Base-by-base conservation (phyloP, 2,329 filamentous ascomycete species). In the Clonostachys sp. region DNA sequence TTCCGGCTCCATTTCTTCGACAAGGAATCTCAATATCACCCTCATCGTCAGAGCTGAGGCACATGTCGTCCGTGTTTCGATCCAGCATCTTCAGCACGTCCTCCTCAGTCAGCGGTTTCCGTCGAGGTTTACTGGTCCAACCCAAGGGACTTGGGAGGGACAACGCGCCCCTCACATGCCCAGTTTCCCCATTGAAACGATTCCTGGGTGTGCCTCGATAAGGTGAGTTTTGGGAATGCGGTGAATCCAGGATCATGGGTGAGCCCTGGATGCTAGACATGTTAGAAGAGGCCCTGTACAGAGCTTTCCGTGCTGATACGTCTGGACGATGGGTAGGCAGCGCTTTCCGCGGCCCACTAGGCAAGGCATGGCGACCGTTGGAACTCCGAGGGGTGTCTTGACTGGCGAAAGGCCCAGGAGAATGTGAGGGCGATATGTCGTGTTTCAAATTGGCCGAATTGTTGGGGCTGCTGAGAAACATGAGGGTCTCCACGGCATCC, bases 391-490 rank as follows among this genome's bases (percentile, higher is more conserved):
- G 45, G 7, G 48, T 17, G 57, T 56, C 3, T 24, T 43, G 45
- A 7, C 35, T 43, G 12, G 12, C 36, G 14, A n/a, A 18, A 5
- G 60, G 60, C 5, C 56, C 64, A 14, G 70, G 60, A 3, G 71
- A 70, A 12, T 61, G 61, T 1, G 66, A 60, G 0, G 71, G 66
- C 1, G 78, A 73, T 49, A 81, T 81, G 10, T 66, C 61, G 50
- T 79, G 78, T 52, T 80, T 80, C 55, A 84, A 65, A 50, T 81
- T 83, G 40, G 78, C 73, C 41, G 85, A 86, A 62, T 89, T 87
- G 14, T 84, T 84, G 0, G 87, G 87, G 52, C 85, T 89, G 58
- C 87, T 90, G 82, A 94, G 87, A 59, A 91, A 91, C 24, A 92
- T 72, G 20, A 94, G 67, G 1, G 87, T 86, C 60, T 91, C 88